phyloP scores from a whole-genome alignment of 1,139 yeast species.

The Pichia cactophila region DNA sequence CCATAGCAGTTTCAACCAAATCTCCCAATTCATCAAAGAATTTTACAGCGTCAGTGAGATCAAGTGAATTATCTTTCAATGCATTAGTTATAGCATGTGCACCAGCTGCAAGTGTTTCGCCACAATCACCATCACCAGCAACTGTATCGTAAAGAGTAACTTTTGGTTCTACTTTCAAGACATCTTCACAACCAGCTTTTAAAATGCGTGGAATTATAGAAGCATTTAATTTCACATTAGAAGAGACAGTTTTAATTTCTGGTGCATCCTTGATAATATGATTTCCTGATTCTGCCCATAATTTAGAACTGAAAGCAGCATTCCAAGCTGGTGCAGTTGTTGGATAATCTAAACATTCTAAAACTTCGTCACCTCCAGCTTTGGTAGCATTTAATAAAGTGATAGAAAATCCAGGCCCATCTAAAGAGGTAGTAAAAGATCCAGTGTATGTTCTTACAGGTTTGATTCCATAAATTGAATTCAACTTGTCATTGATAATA shows the following conservation, averaged over 20 bases:
- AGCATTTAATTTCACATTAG: slow-evolving; percentile 38
- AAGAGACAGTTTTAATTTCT: slow-evolving; percentile 22
- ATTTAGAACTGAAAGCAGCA: slow-evolving; percentile 25
- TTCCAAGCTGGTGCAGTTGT: slow-evolving; percentile 86
- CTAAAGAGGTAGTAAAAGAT: slow-evolving; percentile 75
- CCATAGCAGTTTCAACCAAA: slow-evolving; percentile 82
- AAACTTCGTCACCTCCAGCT: slow-evolving; percentile 34
- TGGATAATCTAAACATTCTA: slow-evolving; percentile 54
- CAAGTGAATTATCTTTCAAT: slow-evolving; percentile 35
- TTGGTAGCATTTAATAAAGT: slow-evolving; percentile 63
- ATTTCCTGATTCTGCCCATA: slow-evolving; percentile 32
- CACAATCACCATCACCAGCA: slow-evolving; percentile 98
- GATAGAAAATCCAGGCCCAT: slow-evolving; percentile 86
- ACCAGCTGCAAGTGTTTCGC: slow-evolving; percentile 80
- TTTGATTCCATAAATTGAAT: slow-evolving; percentile 41
- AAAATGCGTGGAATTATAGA: slow-evolving; percentile 34
- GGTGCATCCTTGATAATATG: slow-evolving; percentile 31
- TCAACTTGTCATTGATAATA: slow-evolving; percentile 36
- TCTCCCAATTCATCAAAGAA: slow-evolving; percentile 61
- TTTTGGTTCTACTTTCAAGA: slow-evolving; percentile 59
- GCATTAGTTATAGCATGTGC: slow-evolving; percentile 62
- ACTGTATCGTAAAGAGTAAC: slow-evolving; percentile 79
- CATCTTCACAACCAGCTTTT: slow-evolving; percentile 42
- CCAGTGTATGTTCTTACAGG: slow-evolving; percentile 68
- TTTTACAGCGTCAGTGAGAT: slow-evolving; percentile 41